phyloP scores from a whole-genome alignment of 1,139 yeast genomes.

The Yamadazyma taylorii region DNA sequence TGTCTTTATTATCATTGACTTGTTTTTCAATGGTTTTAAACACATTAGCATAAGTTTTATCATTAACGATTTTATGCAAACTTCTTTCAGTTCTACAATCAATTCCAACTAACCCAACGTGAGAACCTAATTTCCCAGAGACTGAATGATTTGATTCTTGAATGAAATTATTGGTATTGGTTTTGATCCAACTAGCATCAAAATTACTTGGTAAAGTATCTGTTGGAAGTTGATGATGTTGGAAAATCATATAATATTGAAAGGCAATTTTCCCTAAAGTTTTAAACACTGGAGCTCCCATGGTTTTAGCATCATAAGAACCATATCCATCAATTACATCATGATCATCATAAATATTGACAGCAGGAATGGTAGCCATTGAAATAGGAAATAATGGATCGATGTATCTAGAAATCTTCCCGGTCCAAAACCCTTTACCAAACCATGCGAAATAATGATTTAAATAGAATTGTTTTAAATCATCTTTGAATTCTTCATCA shows the following conservation, averaged over 20 bases:
- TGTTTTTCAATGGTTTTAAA: slow-evolving; percentile 63
- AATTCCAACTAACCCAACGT: slow-evolving; percentile 70
- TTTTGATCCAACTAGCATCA: slow-evolving; percentile 58
- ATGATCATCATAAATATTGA: slow-evolving; percentile 87
- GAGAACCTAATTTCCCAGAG: slow-evolving; percentile 71
- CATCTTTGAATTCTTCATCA: slow-evolving; percentile 47
- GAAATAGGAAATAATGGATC: slow-evolving; percentile 74
- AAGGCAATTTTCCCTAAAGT: slow-evolving; percentile 78
- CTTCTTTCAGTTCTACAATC: slow-evolving; percentile 94
- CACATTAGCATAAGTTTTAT: slow-evolving; percentile 56
- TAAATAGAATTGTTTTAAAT: slow-evolving; percentile 66
- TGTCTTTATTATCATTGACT: slow-evolving; percentile 44
- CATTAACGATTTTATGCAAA: slow-evolving; percentile 55
- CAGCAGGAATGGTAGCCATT: slow-evolving; percentile 76
- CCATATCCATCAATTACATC: slow-evolving; percentile 97
- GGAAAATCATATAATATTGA: slow-evolving; percentile 86
- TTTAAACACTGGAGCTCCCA: slow-evolving; percentile 65
- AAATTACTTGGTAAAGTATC: slow-evolving; percentile 33
- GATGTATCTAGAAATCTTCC: slow-evolving; percentile 59
- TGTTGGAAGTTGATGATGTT: slow-evolving; percentile 67
- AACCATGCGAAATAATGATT: slow-evolving; percentile 82
- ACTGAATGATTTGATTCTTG: slow-evolving; percentile 68
- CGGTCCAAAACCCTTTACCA: slow-evolving; percentile 85
- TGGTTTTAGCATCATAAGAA: slow-evolving; percentile 73
- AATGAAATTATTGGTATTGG: slow-evolving; percentile 55